Conservation (phyloP, 108 stramenopile species). For the Cyclotella sp. region DNA sequence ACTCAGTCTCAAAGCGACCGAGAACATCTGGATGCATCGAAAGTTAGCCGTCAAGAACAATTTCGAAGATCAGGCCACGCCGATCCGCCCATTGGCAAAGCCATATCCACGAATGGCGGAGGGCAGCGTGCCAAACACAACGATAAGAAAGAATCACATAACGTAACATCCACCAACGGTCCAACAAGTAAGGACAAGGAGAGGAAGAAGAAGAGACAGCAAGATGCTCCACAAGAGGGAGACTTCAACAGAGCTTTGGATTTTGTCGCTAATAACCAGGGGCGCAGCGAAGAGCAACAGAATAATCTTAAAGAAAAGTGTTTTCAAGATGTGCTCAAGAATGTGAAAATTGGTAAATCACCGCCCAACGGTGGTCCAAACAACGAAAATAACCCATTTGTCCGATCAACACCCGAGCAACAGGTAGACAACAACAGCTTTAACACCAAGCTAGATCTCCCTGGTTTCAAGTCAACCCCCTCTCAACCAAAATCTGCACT, state of each 20-base stretch:
- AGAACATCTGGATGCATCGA: too few relatives aligned
- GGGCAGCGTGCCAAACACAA: not conserved
- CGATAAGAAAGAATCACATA: too few relatives aligned
- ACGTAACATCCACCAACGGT: too few relatives aligned
- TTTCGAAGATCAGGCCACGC: not conserved
- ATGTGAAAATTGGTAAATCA: not conserved
- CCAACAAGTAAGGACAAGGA: not conserved
- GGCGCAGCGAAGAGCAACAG: not conserved
- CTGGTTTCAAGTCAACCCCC: not conserved
- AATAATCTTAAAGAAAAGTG: not conserved
- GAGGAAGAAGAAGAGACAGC: constrained; percentile 1
- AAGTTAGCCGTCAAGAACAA: too few relatives aligned
- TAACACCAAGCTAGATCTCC: not conserved
- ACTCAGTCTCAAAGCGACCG: not conserved
- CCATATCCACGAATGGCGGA: not conserved
- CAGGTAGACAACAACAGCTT: not conserved
- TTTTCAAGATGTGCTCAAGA: constrained; percentile 4
- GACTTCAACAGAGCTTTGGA: not conserved
- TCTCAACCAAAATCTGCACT: not conserved
- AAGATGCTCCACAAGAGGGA: constrained; percentile 1
- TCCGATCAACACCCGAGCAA: not conserved
- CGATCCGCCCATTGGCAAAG: not conserved
- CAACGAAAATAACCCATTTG: not conserved
- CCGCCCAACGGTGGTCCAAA: not conserved
- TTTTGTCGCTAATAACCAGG: not conserved